Base-by-base conservation (phyloP, 352 stramenopile species). In the Blastocystis sp. region DNA sequence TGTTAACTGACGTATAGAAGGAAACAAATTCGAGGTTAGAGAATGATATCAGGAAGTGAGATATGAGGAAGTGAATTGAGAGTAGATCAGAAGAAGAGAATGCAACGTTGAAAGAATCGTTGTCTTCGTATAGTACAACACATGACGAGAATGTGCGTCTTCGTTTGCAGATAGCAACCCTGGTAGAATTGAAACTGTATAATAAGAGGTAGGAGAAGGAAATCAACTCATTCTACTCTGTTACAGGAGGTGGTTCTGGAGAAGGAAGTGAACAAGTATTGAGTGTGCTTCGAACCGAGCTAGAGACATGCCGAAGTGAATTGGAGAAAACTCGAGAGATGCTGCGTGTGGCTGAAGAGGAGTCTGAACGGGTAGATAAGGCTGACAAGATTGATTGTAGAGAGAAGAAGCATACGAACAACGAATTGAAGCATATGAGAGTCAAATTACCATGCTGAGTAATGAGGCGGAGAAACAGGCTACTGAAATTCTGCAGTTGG, bases 131-230 rank as follows among this genome's bases (percentile, higher is more conserved):
- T 27, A 13, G 9, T 24, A 7, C 42, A 0, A 30, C 27, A 27
- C 70, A 81, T 54, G 70, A 81, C 7, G 70, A 81, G 44, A 81
- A 81, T 40, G 70, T 81, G 4, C 70, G 70, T n/a, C 42, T 81
- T 19, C 70, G 62, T 33, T 44, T 81, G 11, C 70, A 81, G n/a
- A 59, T 81, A 17, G 70, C 70, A 15, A 81, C 70, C 3, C 42
- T 81, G 9, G 70, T 81, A 24, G 17, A 22, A 17, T 7, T 81
- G 37, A 24, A n/a, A 22, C 0, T 19, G 3, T n/a, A 9, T 22
- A 24, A 6, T 60, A 44, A 81, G 33, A 27, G 19, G 37, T 62
- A 81, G 70, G 54, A 60, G 35, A 81, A 81, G 27, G 70, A 81
- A 44, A 81, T 81, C 70, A 81, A 60, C 22, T 24, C 51, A 24